Conservation (phyloP, 306 rosid genomes). For the Castanopsis chinensis region DNA sequence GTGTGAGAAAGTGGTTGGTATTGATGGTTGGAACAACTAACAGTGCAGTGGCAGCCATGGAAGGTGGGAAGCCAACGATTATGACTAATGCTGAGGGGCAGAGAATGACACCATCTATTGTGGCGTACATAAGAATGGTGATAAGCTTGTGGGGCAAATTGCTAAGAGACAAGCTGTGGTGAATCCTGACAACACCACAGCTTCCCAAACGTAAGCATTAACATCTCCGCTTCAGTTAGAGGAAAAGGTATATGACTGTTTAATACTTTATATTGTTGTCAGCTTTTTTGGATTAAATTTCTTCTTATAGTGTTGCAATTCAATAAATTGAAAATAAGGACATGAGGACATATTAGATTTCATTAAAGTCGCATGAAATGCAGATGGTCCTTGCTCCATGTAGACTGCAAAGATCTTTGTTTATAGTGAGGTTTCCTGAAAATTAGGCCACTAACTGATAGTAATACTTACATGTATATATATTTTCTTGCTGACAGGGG, state of each 20-base stretch:
- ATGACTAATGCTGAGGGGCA: no score
- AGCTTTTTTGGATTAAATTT: neutral
- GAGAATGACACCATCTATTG: no score
- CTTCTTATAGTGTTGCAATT: neutral
- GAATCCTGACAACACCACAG: no score
- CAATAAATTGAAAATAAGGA: neutral
- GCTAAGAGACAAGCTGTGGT: no score
- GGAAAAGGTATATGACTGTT: slow-evolving; percentile 57
- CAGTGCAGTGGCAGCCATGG: no score
- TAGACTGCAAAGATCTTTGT: neutral
- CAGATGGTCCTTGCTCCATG: slow-evolving; percentile 7
- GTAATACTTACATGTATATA: neutral
- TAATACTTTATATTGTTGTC: no score
- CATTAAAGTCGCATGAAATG: slow-evolving; percentile 7
- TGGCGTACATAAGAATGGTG: no score
- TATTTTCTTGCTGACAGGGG: slow-evolving; percentile 58
- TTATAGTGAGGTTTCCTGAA: neutral
- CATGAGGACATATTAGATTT: neutral
- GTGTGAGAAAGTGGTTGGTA: no score
- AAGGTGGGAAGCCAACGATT: no score
- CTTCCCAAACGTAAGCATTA: no score
- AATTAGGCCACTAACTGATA: neutral
- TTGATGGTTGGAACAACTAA: no score
- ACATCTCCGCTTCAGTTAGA: slow-evolving; percentile 69
- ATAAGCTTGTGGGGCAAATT: no score